Evolutionary conservation across 2,329 filamentous ascomycete species (phyloP).

Genomic region (Pyrenochaeta sp.): DNA sequence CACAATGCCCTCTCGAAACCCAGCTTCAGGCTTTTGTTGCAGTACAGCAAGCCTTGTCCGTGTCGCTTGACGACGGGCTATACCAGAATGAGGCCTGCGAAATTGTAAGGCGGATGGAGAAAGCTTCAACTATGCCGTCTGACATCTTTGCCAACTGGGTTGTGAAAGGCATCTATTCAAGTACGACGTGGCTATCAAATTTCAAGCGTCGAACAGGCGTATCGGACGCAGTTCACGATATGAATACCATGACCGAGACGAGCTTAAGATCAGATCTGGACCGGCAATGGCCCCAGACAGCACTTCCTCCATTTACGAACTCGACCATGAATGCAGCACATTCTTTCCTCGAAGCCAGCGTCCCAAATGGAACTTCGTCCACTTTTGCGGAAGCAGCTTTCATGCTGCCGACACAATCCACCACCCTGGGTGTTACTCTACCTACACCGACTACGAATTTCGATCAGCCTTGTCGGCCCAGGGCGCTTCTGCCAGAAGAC

Average conservation of each 20-base stretch:
- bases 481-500: conserved; percentile 18
- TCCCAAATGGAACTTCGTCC: not conserved
- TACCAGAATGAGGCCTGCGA: conserved; percentile 31
- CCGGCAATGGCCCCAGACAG: not conserved
- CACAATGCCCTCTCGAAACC: conserved; percentile 31
- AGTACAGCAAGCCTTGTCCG: conserved; percentile 8
- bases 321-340: not conserved
- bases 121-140: conserved; percentile 25
- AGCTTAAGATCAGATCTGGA: not conserved
- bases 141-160: conserved; percentile 36
- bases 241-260: not conserved
- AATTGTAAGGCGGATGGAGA: conserved; percentile 32
- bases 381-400: not conserved
- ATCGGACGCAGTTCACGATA: not conserved
- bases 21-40: conserved; percentile 25
- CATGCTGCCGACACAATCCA: not conserved
- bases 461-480: not conserved
- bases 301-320: not conserved
- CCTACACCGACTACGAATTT: not conserved
- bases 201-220: conserved; percentile 23
- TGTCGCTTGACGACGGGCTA: conserved; percentile 13
- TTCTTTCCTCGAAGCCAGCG: not conserved
- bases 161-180: conserved; percentile 26
- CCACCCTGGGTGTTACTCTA: not conserved
- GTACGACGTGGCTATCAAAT: conserved; percentile 15